Evolutionary conservation across 495 filamentous ascomycete genomes (phyloP).

Genomic region (Lepidopterella palustris): DNA sequence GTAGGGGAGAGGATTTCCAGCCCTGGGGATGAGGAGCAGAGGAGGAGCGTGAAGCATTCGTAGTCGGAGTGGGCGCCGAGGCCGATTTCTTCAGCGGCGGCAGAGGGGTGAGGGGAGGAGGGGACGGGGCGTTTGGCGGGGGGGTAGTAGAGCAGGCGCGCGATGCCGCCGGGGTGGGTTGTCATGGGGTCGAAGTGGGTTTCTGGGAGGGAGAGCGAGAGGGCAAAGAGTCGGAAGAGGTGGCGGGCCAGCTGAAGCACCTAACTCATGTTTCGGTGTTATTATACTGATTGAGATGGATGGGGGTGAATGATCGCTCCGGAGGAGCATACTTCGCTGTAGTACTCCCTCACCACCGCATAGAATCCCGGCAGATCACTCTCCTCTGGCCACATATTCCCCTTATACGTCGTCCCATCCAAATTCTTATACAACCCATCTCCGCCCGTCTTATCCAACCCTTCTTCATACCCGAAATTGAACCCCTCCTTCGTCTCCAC

Average conservation of each 20-base stretch:
- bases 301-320: neutral
- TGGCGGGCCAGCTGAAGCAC: constrained; percentile 19
- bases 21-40: constrained; percentile 41
- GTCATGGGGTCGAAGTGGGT: constrained; percentile 41
- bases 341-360: constrained; percentile 17
- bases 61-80: constrained; percentile 47
- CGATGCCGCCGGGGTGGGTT: constrained; percentile 41
- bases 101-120: neutral
- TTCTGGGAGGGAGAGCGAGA: constrained; percentile 42
- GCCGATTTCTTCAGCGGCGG: constrained; percentile 33
- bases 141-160: constrained; percentile 44
- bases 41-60: constrained; percentile 47
- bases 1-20: constrained; percentile 48
- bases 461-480: constrained; percentile 23
- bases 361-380: constrained; percentile 16
- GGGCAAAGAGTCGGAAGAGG: constrained; percentile 39
- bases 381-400: constrained; percentile 22
- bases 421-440: constrained; percentile 22
- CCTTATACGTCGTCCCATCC: constrained; percentile 10
- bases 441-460: constrained; percentile 16
- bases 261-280: neutral
- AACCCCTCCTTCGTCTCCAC: constrained; percentile 22
- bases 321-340: constrained; percentile 9
- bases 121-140: constrained; percentile 26
- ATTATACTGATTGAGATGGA: neutral